Base-by-base conservation (phyloP, 2,329 filamentous ascomycete species). In the Rosellinia necatrix region DNA sequence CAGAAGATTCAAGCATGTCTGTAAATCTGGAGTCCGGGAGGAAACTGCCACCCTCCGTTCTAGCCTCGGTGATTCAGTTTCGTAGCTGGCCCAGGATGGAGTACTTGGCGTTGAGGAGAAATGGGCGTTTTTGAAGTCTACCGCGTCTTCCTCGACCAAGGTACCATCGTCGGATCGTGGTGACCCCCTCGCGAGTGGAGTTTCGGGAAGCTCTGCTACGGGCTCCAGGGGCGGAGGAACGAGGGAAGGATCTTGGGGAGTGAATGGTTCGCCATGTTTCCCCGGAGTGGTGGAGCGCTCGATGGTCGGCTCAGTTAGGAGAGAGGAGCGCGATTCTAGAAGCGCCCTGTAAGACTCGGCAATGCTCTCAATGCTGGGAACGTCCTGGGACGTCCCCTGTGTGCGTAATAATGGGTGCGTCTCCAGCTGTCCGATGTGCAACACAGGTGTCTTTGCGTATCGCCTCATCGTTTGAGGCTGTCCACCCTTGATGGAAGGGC, bases 361-460 rank as follows among this genome's bases (percentile, higher is more conserved):
- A 29, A 82, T 78, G 34, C 73, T 68, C 49, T 82, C 78, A 29
- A 77, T 75, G 61, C 75, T 79, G 1, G 74, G 72, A 1, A 70
- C 72, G 60, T 75, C 74, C 29, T 68, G 68, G 3, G 67, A 57
- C 3, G 60, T 58, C 8, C 61, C 64, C 3, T 63, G 58, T 17
- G 49, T 56, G 6, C 67, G 62, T 42, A 64, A 55, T 40, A 58
- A 54, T 21, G 64, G 59, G 12, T 64, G 55, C 6, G 69, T 69
- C 56, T 82, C 80, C 2, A 80, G 71, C 62, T 82, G 79, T 12
- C 79, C 79, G 53, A 82, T 78, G 8, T 71, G 70, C 37, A 74
- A 74, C 19, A 82, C 77, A 0, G 80, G 80, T 2, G 79, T 82
- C 66, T 82, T 83, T 34, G 79, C 78, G 48, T 77, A 76, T 25